phyloP scores from a whole-genome alignment of 352 stramenopile genomes.

The Phytophthora ohioensis region DNA sequence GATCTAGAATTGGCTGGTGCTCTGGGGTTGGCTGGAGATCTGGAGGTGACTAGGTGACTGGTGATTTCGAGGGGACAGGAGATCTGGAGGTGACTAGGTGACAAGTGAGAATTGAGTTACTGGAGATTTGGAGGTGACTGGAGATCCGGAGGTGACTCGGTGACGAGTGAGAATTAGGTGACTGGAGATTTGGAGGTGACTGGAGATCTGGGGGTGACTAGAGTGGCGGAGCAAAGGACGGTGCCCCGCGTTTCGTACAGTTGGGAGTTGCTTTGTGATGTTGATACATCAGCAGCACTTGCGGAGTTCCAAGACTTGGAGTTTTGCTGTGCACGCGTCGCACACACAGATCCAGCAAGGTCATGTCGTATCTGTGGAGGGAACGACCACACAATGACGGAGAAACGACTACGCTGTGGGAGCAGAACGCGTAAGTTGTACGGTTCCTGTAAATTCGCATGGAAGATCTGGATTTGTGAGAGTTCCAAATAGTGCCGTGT shows the following conservation, averaged over 20 bases:
- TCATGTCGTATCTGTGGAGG: neutral
- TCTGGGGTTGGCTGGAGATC: no score
- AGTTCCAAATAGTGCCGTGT: neutral
- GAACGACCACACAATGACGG: constrained; percentile 1
- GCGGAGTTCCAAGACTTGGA: constrained; percentile 10
- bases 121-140: no score
- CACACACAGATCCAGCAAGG: constrained; percentile 2
- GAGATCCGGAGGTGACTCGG: no score
- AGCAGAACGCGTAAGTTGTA: constrained; percentile 11
- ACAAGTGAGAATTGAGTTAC: no score
- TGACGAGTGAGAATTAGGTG: no score
- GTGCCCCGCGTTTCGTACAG: neutral
- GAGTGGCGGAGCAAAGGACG: no score
- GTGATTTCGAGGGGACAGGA: no score
- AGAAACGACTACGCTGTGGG: neutral
- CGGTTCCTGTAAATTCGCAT: constrained; percentile 3
- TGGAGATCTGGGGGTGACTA: no score
- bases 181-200: no score
- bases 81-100: no score
- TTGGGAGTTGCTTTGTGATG: neutral
- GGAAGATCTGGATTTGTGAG: neutral
- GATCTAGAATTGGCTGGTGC: no score
- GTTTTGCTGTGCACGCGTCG: constrained; percentile 3
- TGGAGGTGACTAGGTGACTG: no score
- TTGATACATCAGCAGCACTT: neutral